phyloP scores from a whole-genome alignment of 106 monocot genomes.

The Dioscorea dumetorum region DNA sequence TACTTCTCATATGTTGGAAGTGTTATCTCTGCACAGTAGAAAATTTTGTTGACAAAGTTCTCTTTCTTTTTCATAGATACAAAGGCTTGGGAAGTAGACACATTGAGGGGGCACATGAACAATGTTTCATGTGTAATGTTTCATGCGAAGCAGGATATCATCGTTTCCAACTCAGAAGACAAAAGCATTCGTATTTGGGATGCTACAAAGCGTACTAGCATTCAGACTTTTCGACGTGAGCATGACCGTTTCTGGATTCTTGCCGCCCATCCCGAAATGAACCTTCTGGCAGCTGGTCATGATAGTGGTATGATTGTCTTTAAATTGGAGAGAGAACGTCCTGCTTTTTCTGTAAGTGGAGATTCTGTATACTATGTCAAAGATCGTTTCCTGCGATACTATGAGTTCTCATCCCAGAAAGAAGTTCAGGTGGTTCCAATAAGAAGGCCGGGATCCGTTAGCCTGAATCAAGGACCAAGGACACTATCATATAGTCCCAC shows the following conservation, averaged over 20 bases:
- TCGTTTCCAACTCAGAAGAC: slow-evolving; percentile 72
- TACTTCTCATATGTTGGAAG: no score
- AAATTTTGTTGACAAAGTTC: background rate
- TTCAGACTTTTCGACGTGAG: slow-evolving; percentile 59
- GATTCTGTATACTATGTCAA: slow-evolving; percentile 52
- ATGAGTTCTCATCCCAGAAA: slow-evolving; percentile 55
- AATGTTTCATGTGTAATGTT: slow-evolving; percentile 79
- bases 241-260: slow-evolving; percentile 77
- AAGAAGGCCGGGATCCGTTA: slow-evolving; percentile 45
- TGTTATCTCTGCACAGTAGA: no score
- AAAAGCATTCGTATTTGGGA: slow-evolving; percentile 77
- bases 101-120: slow-evolving; percentile 74
- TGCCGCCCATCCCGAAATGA: slow-evolving; percentile 68
- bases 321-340: slow-evolving; percentile 58
- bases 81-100: slow-evolving; percentile 81
- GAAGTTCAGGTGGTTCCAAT: slow-evolving; percentile 49
- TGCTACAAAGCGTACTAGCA: slow-evolving; percentile 56
- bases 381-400: slow-evolving; percentile 51
- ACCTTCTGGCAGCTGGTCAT: slow-evolving; percentile 69
- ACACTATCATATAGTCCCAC: slow-evolving; percentile 59
- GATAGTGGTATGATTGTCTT: slow-evolving; percentile 76
- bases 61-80: slow-evolving; percentile 28
- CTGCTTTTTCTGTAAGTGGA: slow-evolving; percentile 54
- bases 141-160: slow-evolving; percentile 64
- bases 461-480: slow-evolving; percentile 61